Evolutionary conservation across 2,329 filamentous ascomycete species (phyloP).

Genomic region (Talaromyces islandicus): DNA sequence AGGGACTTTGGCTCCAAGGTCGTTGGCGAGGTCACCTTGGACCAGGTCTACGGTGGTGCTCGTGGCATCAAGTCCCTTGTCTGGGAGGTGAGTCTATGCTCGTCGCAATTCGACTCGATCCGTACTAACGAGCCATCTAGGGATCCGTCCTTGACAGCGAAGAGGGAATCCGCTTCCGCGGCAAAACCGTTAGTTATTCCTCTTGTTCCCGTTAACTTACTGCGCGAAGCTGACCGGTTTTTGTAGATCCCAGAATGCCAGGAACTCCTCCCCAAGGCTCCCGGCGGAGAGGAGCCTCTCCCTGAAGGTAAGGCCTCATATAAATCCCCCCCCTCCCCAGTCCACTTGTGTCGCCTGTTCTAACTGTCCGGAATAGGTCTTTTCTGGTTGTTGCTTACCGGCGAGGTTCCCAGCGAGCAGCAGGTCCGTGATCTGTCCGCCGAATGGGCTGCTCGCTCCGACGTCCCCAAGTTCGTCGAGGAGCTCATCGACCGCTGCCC

Average conservation of each 20-base stretch:
- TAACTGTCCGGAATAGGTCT: conserved; percentile 55
- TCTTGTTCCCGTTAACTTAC: not conserved
- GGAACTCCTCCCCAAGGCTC: conserved; percentile 92
- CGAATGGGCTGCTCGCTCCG: conserved; percentile 96
- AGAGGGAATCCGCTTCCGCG: conserved; percentile 99
- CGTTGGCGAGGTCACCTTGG: conserved; percentile 93
- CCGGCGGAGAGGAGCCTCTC: conserved; percentile 92
- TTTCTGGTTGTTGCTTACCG: conserved; percentile 98
- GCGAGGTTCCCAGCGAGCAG: conserved; percentile 95
- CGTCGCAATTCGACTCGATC: not conserved
- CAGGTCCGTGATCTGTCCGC: conserved; percentile 97
- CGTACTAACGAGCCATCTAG: conserved; percentile 22
- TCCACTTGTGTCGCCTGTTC: not conserved
- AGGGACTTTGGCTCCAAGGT: conserved; percentile 95
- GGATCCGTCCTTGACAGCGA: conserved; percentile 95
- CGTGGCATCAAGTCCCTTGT: conserved; percentile 98
- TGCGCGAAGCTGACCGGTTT: conserved; percentile 17
- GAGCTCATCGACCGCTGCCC: conserved; percentile 99
- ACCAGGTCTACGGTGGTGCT: conserved; percentile 98
- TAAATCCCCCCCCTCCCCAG: too few species aligned
- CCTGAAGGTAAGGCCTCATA: conserved; percentile 64
- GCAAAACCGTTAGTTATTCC: conserved; percentile 65
- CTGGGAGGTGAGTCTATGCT: conserved; percentile 65
- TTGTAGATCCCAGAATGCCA: conserved; percentile 89
- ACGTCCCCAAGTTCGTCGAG: conserved; percentile 95